Base-by-base conservation (phyloP, 352 stramenopile species). In the Nothophytophthora sp. region DNA sequence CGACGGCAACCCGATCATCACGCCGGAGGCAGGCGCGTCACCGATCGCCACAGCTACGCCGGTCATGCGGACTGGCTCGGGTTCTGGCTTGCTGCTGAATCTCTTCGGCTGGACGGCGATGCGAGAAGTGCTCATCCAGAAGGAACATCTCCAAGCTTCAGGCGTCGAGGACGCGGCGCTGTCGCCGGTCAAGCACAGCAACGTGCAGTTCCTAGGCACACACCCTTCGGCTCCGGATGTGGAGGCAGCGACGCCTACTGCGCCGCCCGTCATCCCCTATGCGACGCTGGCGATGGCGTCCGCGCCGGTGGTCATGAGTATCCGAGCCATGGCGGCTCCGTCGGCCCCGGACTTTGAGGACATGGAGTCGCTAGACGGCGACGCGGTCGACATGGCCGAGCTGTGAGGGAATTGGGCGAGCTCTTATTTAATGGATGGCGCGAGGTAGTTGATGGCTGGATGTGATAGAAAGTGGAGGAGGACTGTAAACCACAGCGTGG, bases 31-130 rank as follows among this genome's bases (percentile, higher is more conserved):
- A 15, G 51, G 55, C 42, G 41, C 60, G 11, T 74, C 66, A 0
- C 66, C 66, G n/a, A 59, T 71, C 48, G 39, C 55, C 16, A 64
- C 49, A 10, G 62, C 66, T n/a, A 62, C 60, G 12, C 53, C 66
- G 0, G 61, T 75, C 0, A 47, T 69, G 35, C 32, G 58, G 44
- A 46, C 42, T 15, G 63, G 55, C n/a, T 69, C 60, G 11, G 58
- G 63, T 1, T 66, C 53, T 2, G 55, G 60, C 37, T 47, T 67
- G 18, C 33, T 73, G 18, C 56, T 88, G n/a, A 75, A 81, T 32
- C 48, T 86, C n/a, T 73, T 81, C 20, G 73, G 73, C 13, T 88
- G 76, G 76, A 70, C 73, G 25, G 71, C 73, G 1, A 63, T 79
- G 40, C 62, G 76, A 13, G 63, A 81, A 25, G 69, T 78, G 35